Evolutionary conservation across 306 rosid species (phyloP), one percentile per base, ranked within the genome.

Genomic region (Malus asiatica): DNA sequence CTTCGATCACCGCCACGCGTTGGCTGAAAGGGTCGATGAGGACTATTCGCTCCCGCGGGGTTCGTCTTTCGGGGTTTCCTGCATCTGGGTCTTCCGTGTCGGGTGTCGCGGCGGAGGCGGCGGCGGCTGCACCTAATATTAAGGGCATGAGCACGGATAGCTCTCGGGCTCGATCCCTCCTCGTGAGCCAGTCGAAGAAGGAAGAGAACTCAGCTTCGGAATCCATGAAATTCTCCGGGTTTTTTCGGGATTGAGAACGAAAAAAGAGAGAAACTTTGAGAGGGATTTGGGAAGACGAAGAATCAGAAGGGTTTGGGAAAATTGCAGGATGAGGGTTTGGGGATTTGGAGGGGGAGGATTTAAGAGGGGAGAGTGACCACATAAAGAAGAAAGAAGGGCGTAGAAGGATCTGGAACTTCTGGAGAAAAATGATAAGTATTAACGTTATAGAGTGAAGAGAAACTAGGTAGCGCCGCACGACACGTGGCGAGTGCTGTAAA

Each of bases 331-430:
- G 1, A 40, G 6, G 4, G 1, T 0, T 1, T 46, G 0, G 16
- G 25, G 29, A 8, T 65, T 35, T 22, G 9, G 48, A 10, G 14
- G 45, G 23, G 44, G 6, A 35, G 13, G 79, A 42, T 70, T 35
- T 73, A 77, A 71, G 52, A 18, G 75, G 2, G 68, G 9, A 27
- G 70, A 1, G 6, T 48, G 55, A 15, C 55, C 55, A 15, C 55
- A 2, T 2, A 14, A 48, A 6, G 55, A 48, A 0, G 19, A 5
- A 14, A 46, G 87, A 88, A 84, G 62, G 78, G 61, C 74, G 92
- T 85, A 74, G 96, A 90, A 93, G 75, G 81, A 84, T 90, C 97
- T 93, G 79, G 96, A 87, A 90, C 30, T 25, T 78, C 61, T 62
- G 71, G 2, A 8, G 15, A 4, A 20, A 15, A 6, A 2, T 11